Base-by-base conservation (phyloP, 306 rosid species). In the Cucurbita moschata region DNA sequence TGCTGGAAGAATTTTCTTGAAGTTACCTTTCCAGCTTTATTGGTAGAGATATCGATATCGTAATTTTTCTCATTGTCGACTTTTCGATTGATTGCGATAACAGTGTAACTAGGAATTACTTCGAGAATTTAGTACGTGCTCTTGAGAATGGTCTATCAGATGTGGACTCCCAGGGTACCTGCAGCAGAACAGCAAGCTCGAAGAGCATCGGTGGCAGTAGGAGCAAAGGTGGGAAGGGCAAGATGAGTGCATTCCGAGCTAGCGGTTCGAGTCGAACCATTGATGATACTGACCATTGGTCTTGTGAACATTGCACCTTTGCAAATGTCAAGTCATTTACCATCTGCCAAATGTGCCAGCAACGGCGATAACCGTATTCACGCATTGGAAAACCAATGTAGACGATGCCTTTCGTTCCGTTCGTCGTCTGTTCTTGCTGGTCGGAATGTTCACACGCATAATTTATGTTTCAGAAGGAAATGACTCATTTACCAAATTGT, bases 21-120 rank as follows among this genome's bases (percentile, higher is more conserved):
- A 69, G 50, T 69, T 5, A 18, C 30, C 47, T 14, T 35, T 52
- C 23, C 40, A 35, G 61, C 47, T 35, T 5, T 71, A 49, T 67
- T 19, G 72, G 19, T 12, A 21, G 71, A 8, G n/a, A 50, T 70
- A 62, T 75, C 50, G 5, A 47, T 65, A 16, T 51, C 46, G 30
- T 12, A 6, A 38, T 16, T 38, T 68, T 44, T 77, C 70, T 11
- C 13, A 39, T 50, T 52, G 21, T 63, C 66, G 50, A 78, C 55
- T 59, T 73, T 53, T 18, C 42, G 21, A 71, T 53, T 56, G 66
- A 35, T 69, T 73, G 72, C 12, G 40, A 47, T 58, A 47, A 79
- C 85, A 84, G 87, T 6, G 87, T 81, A 72, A 83, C 89, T 51
- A 67, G 87, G 58, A 85, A 78, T 81, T 85, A 85, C 81, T 85